A percentile compares a stretch with the other conserved stretches of the same genome.
These are phyloP conservation scores for Lasiodiplodia theobromae DNA, from an alignment of 2,329 filamentous ascomycete species.

Conservation along the genomic window DNA sequence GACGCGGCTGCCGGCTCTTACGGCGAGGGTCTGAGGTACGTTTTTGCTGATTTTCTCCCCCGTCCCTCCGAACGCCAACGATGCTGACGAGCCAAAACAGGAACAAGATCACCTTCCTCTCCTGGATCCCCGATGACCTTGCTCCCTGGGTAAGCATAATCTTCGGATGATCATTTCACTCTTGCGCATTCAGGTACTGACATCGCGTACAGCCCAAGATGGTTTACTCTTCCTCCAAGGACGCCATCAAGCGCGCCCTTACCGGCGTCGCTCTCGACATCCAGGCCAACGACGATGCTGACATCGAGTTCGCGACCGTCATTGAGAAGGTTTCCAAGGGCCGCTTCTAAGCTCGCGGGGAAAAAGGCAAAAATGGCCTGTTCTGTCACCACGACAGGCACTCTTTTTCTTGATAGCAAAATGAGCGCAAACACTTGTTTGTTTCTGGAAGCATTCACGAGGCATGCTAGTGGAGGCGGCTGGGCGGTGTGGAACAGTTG, in stretches of 20 bases:
- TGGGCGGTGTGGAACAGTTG: constrained; percentile 20
- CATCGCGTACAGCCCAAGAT: constrained; percentile 73
- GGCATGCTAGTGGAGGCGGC: constrained; percentile 26
- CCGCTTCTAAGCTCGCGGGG: constrained; percentile 47
- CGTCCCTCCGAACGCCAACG: not conserved
- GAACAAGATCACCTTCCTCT: constrained; percentile 80
- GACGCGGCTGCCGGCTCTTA: constrained; percentile 60
- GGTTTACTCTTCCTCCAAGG: constrained; percentile 89
- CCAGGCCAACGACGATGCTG: constrained; percentile 83
- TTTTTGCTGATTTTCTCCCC: constrained; percentile 27
- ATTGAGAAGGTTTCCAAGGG: constrained; percentile 62
- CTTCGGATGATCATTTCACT: not conserved
- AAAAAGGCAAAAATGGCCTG: not conserved
- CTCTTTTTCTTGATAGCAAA: constrained; percentile 11
- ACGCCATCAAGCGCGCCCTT: constrained; percentile 80
- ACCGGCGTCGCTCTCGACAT: constrained; percentile 78
- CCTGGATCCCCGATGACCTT: constrained; percentile 84
- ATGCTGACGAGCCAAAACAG: constrained; percentile 21
- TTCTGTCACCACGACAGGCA: not conserved
- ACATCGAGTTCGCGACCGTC: constrained; percentile 79
- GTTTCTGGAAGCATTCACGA: constrained; percentile 25
- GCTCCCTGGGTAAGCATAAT: constrained; percentile 70
- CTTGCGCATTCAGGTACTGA: not conserved
- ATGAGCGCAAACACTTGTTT: constrained; percentile 14
- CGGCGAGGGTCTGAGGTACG: constrained; percentile 73